Percentiles rank a stretch among this genome's conserved stretches.
phyloP scores from a whole-genome alignment of 2,329 filamentous ascomycete species.

The Microsporum audouinii region DNA sequence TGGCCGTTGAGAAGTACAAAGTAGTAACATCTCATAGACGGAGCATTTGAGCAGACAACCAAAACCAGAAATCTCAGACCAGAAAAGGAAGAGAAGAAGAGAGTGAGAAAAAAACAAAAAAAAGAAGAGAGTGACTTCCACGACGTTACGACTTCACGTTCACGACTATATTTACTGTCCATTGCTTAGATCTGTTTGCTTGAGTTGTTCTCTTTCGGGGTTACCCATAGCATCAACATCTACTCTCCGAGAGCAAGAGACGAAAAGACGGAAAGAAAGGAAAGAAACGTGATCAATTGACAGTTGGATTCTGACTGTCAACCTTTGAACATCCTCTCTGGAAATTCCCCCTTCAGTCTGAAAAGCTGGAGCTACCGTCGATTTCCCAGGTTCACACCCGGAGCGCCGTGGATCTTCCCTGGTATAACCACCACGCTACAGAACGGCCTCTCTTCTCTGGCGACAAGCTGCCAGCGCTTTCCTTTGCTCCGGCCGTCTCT shows the following conservation, averaged over 20 bases:
- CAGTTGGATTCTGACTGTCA: not conserved
- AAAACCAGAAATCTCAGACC: not conserved
- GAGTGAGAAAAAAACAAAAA: not conserved
- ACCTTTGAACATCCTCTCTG: not conserved
- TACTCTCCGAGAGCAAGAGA: not conserved
- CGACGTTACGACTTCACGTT: conserved; percentile 22
- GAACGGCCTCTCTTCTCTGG: conserved; percentile 57
- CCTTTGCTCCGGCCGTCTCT: conserved; percentile 42
- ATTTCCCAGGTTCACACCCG: conserved; percentile 73
- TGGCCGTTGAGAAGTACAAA: not conserved
- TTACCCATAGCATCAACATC: not conserved
- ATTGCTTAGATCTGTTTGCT: not conserved
- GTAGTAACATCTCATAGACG: not conserved
- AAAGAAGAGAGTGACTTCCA: conserved; percentile 14
- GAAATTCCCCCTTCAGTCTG: conserved; percentile 30
- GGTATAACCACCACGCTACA: conserved; percentile 56
- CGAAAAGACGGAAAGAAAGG: not conserved
- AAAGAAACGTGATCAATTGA: not conserved
- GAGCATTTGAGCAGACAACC: not conserved
- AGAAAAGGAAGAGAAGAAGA: not conserved
- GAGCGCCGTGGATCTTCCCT: conserved; percentile 59
- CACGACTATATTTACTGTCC: not conserved
- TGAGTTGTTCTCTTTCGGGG: conserved; percentile 2
- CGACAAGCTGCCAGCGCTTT: conserved; percentile 61
- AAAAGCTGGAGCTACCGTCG: conserved; percentile 89